Evolutionary conservation across 2,329 filamentous ascomycete species (phyloP), one percentile per base, ranked within the genome.

Genomic region (Claviceps pusilla): DNA sequence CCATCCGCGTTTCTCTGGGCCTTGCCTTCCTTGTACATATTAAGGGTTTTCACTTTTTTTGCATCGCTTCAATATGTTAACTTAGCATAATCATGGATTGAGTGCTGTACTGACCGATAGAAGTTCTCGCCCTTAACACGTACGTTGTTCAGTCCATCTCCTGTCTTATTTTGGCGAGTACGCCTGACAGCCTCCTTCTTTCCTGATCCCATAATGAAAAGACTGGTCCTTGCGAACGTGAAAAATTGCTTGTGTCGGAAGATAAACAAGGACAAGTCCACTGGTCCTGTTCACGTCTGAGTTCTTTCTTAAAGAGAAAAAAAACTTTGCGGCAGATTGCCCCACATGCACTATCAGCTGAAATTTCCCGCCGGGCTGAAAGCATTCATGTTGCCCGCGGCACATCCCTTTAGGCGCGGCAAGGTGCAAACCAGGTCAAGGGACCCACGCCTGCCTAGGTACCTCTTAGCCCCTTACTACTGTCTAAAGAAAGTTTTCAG

Each of bases 71-170:
- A 5, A 51, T 54, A 16, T 59, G 57, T 60, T 56, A 56, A 54
- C 53, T 47, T 29, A 19, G 53, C 56, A 49, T 37, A 60, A 7
- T 12, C 29, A 12, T 45, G n/a, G 45, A 3, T 19, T 48, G 35
- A 53, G 33, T 48, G 16, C 39, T 33, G 31, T 29, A 55, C 76
- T 60, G 74, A 85, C 78, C 87, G 83, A 76, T 97, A 97, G 75
- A 97, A 98, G 76, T 97, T 97, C 77, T 97, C 91, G 73, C 93
- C 93, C 75, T 98, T 98, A 63, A 83, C 77, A 65, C 84, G 88
- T 66, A 97, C 87, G 73, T 97, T 97, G 64, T 74, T 83, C 81
- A 95, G 89, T 68, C 89, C 89, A 81, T 93, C 86, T 61, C 80
- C 80, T 51, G 79, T 80, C 74, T 90, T 91, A 62, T 88, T 89